Base-by-base conservation (phyloP, 148 eudicot genomes). In the Oxyria digyna region DNA sequence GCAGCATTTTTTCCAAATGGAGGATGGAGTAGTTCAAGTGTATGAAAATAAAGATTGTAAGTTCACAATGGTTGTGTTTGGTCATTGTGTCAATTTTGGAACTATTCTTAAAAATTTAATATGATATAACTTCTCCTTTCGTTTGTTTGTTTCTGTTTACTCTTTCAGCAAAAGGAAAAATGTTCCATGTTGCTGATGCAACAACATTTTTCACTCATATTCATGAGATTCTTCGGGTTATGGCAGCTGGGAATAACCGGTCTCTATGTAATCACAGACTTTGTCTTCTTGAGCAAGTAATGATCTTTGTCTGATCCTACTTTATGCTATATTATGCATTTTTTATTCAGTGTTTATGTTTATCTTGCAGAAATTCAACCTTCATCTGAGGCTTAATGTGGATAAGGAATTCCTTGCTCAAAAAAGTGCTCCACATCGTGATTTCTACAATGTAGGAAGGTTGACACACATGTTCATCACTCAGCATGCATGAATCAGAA, bases 21-120 rank as follows among this genome's bases (percentile, higher is more conserved):
- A 95, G 82, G 99, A 91, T 84, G 99, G 99, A 31, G 97, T 95
- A 67, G 89, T 88, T 71, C 96, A 95, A 71, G 97, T 95, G 63
- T 95, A 91, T 74, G 84, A 86, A 37, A 85, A 79, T 79, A 85
- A 88, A 84, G 84, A 85, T 62, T 82, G 99, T 95, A 84, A 80
- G 97, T 35, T 76, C 71, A 71, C 26, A 67, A 48, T 21, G 62
- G 33, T 52, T 42, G 55, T 74, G 72, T 17, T 70, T 31, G 38
- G 9, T 29, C 65, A 59, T 59, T 59, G 13, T 59, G 65, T 59
- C 65, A 59, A 27, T 38, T 38, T 14, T 38, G 69, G 21, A 63
- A 63, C 14, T 37, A 63, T 33, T 32, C 31, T 10, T 35, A 31
- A 27, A 37, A n/a, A 37, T 18, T 37, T n/a, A 8, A 20, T 37